Evolutionary conservation across 2,329 filamentous ascomycete genomes (phyloP), one percentile per base, ranked within the genome.

Genomic region (Cercospora citrullina): DNA sequence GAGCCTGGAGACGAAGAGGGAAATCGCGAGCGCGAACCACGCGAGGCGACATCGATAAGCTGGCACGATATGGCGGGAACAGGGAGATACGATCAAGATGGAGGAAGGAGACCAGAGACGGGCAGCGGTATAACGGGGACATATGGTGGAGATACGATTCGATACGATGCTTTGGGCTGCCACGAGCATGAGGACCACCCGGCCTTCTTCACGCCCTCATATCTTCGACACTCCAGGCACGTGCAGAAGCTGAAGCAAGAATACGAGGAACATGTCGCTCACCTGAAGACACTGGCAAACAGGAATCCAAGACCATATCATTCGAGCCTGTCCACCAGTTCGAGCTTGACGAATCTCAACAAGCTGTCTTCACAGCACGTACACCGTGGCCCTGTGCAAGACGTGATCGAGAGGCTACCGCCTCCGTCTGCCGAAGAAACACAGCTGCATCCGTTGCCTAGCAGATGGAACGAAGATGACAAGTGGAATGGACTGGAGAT

Each of bases 401-500:
- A 96, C 75, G 85, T 96, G 68, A 89, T 96, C 73, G 94, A 97
- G 81, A 89, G 91, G 71, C 82, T 88, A 31, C 87, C 90, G 0
- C 79, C 83, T 1, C 76, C 81, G 4, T 42, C 60, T 6, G 62
- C 75, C 39, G 87, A 90, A 42, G 87, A 91, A 36, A 87, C 91
- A 60, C 82, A 84, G 1, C 77, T 92, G 51, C 84, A 87, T 66
- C 90, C 91, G 8, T 84, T 98, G 71, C 95, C 95, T 18, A 89
- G 90, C 4, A 87, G 86, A 75, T 98, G 93, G 94, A 96, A 89
- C 73, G 90, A 89, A 59, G 84, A 86, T 33, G 93, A 97, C 78
- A 94, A 92, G 79, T 89, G 87, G 73, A 79, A 80, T 31, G 87
- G 88, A 2, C 82, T 98, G 57, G 94, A 97, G 73, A 82, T 98